These are phyloP conservation scores for Rostrohypoxylon terebratum DNA, from an alignment of 495 filamentous ascomycete genomes.

Conservation along the genomic window DNA sequence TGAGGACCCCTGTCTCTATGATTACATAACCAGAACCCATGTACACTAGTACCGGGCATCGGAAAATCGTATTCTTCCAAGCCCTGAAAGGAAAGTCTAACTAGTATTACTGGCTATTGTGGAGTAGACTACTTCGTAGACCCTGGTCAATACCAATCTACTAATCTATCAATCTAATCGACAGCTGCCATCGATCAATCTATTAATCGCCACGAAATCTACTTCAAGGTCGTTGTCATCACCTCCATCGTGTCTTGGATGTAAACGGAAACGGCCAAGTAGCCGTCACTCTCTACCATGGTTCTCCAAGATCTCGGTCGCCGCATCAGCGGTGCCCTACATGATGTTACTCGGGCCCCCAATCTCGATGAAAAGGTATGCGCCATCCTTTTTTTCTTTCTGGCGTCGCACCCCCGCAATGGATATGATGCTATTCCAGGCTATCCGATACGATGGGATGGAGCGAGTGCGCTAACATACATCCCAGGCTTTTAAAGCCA, in stretches of 20 bases:
- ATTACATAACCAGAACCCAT: background rate
- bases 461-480: conserved; percentile 27
- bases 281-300: conserved; percentile 66
- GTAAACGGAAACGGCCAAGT: conserved; percentile 29
- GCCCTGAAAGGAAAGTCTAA: too few relatives aligned
- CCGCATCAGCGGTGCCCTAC: conserved; percentile 97
- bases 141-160: background rate
- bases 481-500: conserved; percentile 88
- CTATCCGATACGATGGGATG: background rate
- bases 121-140: too few relatives aligned
- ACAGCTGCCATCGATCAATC: background rate
- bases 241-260: background rate
- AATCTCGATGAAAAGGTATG: conserved; percentile 95
- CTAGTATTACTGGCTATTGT: background rate
- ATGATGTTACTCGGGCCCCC: conserved; percentile 88
- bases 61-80: conserved; percentile 23
- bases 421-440: background rate
- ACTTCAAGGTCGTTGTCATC: background rate
- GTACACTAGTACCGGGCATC: conserved; percentile 8
- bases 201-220: background rate
- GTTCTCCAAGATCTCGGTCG: conserved; percentile 98
- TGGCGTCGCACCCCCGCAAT: conserved; percentile 17
- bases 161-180: too few relatives aligned
- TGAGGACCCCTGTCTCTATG: background rate
- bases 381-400: conserved; percentile 7